Evolutionary conservation across 257 asterid species (phyloP).

Genomic region (Solanum chilense): DNA sequence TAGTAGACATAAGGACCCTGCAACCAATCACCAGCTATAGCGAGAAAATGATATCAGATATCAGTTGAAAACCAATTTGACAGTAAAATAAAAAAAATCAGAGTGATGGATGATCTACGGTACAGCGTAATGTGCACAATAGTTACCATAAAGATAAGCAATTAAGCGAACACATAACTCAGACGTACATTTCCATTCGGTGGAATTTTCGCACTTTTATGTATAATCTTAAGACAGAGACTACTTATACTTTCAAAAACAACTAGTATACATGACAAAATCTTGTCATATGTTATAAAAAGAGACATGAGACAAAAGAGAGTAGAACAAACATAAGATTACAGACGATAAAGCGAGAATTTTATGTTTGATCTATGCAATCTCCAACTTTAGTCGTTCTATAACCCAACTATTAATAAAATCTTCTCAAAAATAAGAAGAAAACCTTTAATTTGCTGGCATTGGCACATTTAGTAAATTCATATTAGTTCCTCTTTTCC

Average conservation of each 20-base stretch:
- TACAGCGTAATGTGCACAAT: neutral
- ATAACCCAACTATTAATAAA: neutral
- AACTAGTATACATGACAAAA: neutral
- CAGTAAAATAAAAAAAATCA: too few relatives aligned
- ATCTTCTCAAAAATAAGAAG: neutral
- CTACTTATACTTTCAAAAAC: neutral
- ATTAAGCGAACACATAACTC: neutral
- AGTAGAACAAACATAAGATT: neutral
- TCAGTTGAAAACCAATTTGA: neutral
- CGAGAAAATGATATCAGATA: neutral
- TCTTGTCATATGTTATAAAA: neutral
- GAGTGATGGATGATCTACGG: neutral
- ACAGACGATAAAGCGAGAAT: neutral
- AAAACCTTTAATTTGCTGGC: neutral
- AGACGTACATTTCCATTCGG: neutral
- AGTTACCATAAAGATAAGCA: neutral
- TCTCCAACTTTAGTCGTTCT: neutral
- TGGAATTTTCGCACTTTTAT: neutral
- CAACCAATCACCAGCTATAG: constrained; percentile 47
- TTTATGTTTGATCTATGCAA: neutral
- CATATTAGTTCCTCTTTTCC: neutral
- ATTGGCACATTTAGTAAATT: neutral
- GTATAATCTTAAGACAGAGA: neutral
- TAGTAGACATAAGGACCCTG: constrained; percentile 52
- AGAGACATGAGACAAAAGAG: neutral